A percentile compares a stretch with the other conserved stretches of the same genome.
These are phyloP conservation scores for Trichoderma virens DNA, from an alignment of 495 filamentous ascomycete species.

Conservation along the genomic window DNA sequence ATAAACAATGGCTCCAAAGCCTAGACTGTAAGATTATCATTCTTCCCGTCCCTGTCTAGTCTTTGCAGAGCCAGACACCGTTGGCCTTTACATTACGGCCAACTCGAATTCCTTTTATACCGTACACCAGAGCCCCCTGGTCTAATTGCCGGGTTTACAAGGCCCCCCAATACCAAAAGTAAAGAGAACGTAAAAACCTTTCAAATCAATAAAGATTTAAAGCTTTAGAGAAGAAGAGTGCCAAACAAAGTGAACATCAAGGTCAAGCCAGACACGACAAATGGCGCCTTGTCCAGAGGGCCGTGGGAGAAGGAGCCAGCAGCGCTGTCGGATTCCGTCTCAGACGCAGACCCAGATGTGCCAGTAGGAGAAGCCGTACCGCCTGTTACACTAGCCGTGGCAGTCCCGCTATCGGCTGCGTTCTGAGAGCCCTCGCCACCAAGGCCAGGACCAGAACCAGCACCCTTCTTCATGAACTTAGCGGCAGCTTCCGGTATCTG, in stretches of 20 bases:
- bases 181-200: neutral
- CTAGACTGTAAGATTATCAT: conserved; percentile 7
- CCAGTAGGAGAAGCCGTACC: conserved; percentile 50
- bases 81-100: conserved; percentile 5
- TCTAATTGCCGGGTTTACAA: neutral
- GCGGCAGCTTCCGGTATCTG: conserved; percentile 61
- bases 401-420: conserved; percentile 41
- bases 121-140: neutral
- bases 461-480: conserved; percentile 64
- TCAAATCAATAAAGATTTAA: neutral
- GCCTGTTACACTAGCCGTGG: conserved; percentile 53
- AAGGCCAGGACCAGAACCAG: conserved; percentile 66
- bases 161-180: neutral
- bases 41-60: neutral
- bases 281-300: conserved; percentile 45
- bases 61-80: neutral
- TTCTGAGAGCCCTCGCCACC: conserved; percentile 65
- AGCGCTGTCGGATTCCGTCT: conserved; percentile 27
- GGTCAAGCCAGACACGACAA: conserved; percentile 47
- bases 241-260: conserved; percentile 56
- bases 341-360: conserved; percentile 25
- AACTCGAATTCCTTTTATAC: neutral
- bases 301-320: conserved; percentile 39
- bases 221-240: conserved; percentile 49
- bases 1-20: conserved; percentile 8